Evolutionary conservation across 306 rosid species (phyloP), one percentile per base, ranked within the genome.

Genomic region (Trifolium subterraneum): DNA sequence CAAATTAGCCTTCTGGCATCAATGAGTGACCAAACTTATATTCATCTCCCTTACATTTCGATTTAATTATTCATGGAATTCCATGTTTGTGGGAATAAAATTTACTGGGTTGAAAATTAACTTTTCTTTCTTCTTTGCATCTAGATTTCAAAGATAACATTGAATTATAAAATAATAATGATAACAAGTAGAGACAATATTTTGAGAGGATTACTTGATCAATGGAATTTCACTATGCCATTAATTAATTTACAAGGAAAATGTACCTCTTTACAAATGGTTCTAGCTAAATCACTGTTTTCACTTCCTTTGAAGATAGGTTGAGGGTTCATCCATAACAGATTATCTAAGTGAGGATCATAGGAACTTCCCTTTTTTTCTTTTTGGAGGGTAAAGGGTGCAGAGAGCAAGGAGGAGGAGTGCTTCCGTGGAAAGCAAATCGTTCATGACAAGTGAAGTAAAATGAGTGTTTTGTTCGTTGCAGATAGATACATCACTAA

Each of bases 201-300:
- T 54, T 74, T 36, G 61, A 14, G 14, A 68, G 44, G 69, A 27
- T 48, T 48, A 78, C 60, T 68, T 6, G 41, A 66, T 58, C 38
- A 61, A 69, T 38, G 27, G 14, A 73, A 80, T 60, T 72, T 70
- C 71, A 51, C 79, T 58, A 44, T 47, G 70, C 12, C 61, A 59
- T 20, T 19, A 73, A 80, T 68, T 63, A 64, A 74, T 77, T 74
- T 80, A 80, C 87, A 86, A 10, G 41, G 10, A 25, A 64, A 76
- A 70, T 62, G 72, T 16, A 64, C 44, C 73, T 51, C 69, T 76
- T 76, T 79, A 76, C 74, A 59, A 12, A 18, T 55, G 25, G 45
- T 70, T 47, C 35, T 10, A 23, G 50, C 75, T 38, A 74, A 74
- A 68, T 13, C 42, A 55, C 35, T 44, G 8, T 35, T 66, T 64